A percentile compares a stretch with the other conserved stretches of the same genome.
Evolutionary conservation across 2,329 filamentous ascomycete genomes (phyloP).

Genomic region (Colletotrichum musicola): DNA sequence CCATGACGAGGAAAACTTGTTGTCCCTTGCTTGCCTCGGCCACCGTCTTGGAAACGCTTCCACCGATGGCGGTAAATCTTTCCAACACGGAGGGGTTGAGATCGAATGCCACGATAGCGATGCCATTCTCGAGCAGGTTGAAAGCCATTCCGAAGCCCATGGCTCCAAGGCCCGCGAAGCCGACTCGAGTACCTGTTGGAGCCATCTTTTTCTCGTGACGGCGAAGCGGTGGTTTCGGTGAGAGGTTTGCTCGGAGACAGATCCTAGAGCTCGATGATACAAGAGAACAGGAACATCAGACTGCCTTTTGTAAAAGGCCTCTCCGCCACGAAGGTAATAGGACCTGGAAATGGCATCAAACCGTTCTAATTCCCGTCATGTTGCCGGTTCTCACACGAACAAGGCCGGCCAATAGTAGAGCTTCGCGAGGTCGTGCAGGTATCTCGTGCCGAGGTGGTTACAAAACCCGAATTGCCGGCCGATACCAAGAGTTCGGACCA

Average conservation of each 20-base stretch:
- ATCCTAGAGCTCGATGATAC: too few relatives aligned
- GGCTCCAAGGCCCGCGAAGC: not conserved
- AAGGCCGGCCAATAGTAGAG: not conserved
- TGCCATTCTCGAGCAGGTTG: not conserved
- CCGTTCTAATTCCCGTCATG: too few relatives aligned
- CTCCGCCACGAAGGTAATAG: too few relatives aligned
- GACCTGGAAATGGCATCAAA: too few relatives aligned
- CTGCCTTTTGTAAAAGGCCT: too few relatives aligned
- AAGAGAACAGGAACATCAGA: too few relatives aligned
- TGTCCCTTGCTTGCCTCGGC: not conserved
- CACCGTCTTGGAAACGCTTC: too few relatives aligned
- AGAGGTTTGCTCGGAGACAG: too few relatives aligned
- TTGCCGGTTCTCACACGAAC: not conserved
- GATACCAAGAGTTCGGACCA: not conserved
- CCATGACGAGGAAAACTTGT: not conserved
- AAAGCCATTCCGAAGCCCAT: not conserved
- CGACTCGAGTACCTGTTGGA: not conserved
- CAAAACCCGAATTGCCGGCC: not conserved
- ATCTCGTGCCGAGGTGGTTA: not conserved
- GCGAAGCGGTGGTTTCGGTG: too few relatives aligned
- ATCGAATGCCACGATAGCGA: not conserved
- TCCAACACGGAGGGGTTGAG: too few relatives aligned
- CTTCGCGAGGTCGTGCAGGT: not conserved
- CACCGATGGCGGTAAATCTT: too few relatives aligned
- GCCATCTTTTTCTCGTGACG: not conserved